These are phyloP conservation scores for Nepenthes gracilis DNA, from an alignment of 148 eudicot species.

Conservation along the genomic window DNA sequence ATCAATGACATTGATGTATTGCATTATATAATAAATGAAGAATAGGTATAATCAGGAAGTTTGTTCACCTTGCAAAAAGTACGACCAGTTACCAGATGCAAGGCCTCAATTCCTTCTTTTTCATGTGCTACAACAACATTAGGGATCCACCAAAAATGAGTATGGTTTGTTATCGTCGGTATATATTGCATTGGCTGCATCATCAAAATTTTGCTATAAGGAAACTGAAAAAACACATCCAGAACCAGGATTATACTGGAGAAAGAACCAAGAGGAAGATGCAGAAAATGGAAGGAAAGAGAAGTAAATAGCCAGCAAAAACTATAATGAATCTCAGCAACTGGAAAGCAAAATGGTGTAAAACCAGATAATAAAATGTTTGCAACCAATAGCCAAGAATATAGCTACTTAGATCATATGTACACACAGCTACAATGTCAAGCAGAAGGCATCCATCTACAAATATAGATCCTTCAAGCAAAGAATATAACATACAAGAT, in stretches of 20 bases:
- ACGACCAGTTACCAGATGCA: constrained; percentile 96
- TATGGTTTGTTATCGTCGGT: constrained; percentile 91
- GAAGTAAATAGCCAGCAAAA: neutral
- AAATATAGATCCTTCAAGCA: too few relatives aligned
- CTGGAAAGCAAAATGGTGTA: neutral
- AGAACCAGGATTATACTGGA: neutral
- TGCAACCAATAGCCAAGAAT: too few relatives aligned
- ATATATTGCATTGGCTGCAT: constrained; percentile 58
- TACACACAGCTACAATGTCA: too few relatives aligned
- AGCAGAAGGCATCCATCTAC: too few relatives aligned
- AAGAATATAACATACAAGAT: too few relatives aligned
- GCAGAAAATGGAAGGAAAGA: constrained; percentile 1
- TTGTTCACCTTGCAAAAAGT: constrained; percentile 76
- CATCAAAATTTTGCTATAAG: constrained; percentile 3
- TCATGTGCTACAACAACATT: constrained; percentile 95
- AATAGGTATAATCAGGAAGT: neutral
- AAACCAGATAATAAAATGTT: too few relatives aligned
- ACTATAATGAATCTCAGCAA: neutral
- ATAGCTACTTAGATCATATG: too few relatives aligned
- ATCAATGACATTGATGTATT: neutral
- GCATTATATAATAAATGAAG: neutral
- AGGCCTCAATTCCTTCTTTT: constrained; percentile 97
- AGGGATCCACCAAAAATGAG: constrained; percentile 98
- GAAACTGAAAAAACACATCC: neutral
- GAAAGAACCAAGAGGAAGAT: too few relatives aligned